Evolutionary conservation across 495 filamentous ascomycete genomes (phyloP), one percentile per base, ranked within the genome.

Genomic region (Hyaloscypha bicolor): DNA sequence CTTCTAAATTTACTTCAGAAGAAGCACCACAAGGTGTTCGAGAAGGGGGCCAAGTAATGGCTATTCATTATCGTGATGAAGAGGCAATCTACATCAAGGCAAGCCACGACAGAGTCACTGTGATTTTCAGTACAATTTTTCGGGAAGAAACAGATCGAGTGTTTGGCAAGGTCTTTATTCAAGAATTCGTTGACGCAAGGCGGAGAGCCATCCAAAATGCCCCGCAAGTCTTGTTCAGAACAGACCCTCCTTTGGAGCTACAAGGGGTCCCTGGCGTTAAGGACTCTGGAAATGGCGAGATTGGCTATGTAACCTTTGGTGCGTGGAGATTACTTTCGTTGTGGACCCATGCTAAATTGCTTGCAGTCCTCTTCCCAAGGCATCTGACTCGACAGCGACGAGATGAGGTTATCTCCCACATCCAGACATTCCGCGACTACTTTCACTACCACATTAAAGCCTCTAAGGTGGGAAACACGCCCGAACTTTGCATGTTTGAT

Each of bases 381-480:
- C 95, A 99, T 77, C 82, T 99, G 64, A 96, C 93, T 5, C 87
- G 85, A 3, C 93, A 97, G 78, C 86, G 92, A 73, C 88, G 95
- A 79, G 90, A 92, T 56, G 94, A 97, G 66, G 94, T 92, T 76
- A 98, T 99, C 72, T 97, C 93, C 45, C 95, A 99, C 74, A 97
- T 99, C 71, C 96, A 99, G 80, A 99, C 94, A 21, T 99, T 99
- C 91, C 91, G 95, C 66, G 96, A 98, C 73, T 98, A 99, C 78
- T 99, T 99, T 85, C 95, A 99, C 77, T 99, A 99, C 77, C 95
- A 99, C 79, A 99, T 99, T 82, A 99, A 99, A 80, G 95, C 95
- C 32, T 96, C 94, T 56, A 98, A 97, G 83, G 89, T 91, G 76
- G 64, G 80, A 22, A 19, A 11, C 9, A n/a, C 29, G 16, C 12